A percentile compares a stretch with the other conserved stretches of the same genome.
Evolutionary conservation across 805 yeast species (phyloP).

Genomic region (Barnettozyma vustinii): DNA sequence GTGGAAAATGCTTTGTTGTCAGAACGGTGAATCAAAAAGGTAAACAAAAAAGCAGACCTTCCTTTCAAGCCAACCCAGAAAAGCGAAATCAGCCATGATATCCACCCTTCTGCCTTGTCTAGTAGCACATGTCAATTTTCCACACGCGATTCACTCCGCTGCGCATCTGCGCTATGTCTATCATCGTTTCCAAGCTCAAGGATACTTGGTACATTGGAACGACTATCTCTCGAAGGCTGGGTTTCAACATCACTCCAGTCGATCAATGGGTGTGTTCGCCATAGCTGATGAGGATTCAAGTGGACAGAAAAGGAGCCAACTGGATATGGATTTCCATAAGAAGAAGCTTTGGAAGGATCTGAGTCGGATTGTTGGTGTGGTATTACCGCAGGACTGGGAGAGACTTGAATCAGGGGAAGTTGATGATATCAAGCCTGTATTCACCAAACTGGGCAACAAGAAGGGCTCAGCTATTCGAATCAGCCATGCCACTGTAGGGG

Average conservation of each 20-base stretch:
- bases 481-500: conserved; percentile 7
- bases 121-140: conserved; percentile 10
- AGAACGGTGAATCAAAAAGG: neutral
- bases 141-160: conserved; percentile 1
- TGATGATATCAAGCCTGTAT: conserved; percentile 5
- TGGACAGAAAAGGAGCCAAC: neutral
- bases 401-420: neutral
- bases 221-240: conserved; percentile 14
- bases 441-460: neutral
- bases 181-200: conserved; percentile 6
- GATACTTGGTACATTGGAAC: conserved; percentile 11
- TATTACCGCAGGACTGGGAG: conserved; percentile 1
- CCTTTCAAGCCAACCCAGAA: neutral
- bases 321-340: neutral
- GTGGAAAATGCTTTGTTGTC: neutral
- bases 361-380: conserved; percentile 9
- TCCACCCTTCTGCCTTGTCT: conserved; percentile 3
- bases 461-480: neutral
- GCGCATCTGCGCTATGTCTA: conserved; percentile 7
- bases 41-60: neutral
- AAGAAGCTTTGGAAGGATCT: neutral
- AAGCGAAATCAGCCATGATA: neutral
- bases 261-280: conserved; percentile 13
- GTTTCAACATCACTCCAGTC: conserved; percentile 10
- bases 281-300: neutral